Conservation (phyloP, 2,329 filamentous ascomycete species). For the Cladophialophora yegresii region DNA sequence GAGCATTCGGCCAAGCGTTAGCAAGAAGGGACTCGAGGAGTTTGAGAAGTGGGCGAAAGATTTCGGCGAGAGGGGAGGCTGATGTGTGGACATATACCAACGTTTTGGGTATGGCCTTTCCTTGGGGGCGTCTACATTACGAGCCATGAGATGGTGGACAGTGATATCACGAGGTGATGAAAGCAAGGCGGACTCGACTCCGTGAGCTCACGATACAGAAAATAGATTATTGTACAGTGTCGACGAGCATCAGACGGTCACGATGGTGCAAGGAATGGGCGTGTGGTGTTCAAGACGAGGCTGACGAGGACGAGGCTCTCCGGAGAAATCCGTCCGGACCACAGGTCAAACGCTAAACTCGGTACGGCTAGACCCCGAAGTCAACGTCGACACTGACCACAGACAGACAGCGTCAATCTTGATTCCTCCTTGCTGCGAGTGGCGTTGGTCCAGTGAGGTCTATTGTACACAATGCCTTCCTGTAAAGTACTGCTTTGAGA, state of each 20-base stretch:
- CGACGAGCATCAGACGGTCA: background rate
- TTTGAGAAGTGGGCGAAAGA: constrained; percentile 94
- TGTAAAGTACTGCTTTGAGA: background rate
- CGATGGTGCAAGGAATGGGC: background rate
- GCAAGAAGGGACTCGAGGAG: constrained; percentile 76
- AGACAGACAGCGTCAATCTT: background rate
- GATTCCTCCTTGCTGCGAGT: too few relatives aligned
- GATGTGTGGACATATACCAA: constrained; percentile 1
- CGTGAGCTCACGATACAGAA: background rate
- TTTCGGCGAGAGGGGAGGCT: constrained; percentile 90
- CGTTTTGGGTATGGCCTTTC: background rate
- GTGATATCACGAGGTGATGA: background rate
- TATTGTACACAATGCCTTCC: background rate
- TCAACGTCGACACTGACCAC: background rate
- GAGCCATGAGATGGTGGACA: background rate
- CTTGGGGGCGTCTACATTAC: background rate
- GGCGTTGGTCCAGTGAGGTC: too few relatives aligned
- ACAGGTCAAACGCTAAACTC: background rate
- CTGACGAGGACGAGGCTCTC: background rate
- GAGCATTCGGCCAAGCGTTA: constrained; percentile 88
- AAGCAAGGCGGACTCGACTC: background rate
- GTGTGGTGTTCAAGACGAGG: background rate
- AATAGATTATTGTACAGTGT: background rate
- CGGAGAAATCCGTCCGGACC: background rate
- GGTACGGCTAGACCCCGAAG: background rate